Evolutionary conservation across 2,329 filamentous ascomycete genomes (phyloP).

Genomic region (Teratosphaeria gauchensis): DNA sequence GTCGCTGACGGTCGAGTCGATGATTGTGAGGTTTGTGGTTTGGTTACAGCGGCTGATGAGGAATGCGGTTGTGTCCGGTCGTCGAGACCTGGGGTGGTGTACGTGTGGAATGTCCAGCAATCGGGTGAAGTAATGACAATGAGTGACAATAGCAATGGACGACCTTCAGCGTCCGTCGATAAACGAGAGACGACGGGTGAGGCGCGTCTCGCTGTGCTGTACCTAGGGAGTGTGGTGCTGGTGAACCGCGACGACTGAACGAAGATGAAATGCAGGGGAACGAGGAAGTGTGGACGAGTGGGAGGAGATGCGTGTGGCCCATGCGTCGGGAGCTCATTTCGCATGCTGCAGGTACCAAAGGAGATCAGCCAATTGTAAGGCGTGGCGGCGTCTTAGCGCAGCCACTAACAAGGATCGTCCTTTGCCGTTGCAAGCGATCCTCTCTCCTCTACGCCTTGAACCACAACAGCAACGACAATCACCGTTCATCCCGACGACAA

Average conservation of each 20-base stretch:
- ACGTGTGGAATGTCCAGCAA: constrained; percentile 10
- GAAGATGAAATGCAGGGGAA: neutral
- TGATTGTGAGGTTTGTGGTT: constrained; percentile 1
- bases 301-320: no score
- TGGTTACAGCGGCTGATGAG: neutral
- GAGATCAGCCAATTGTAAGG: no score
- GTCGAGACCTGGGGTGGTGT: constrained; percentile 1
- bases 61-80: constrained; percentile 6
- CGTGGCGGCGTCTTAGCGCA: no score
- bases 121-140: neutral
- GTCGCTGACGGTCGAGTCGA: constrained; percentile 3
- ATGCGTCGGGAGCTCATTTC: no score
- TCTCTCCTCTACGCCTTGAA: neutral
- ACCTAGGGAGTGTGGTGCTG: neutral
- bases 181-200: neutral
- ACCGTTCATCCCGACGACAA: neutral
- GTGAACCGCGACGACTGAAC: neutral
- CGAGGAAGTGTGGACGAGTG: neutral
- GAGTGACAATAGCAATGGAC: neutral
- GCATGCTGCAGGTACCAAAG: no score
- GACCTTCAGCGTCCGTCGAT: neutral
- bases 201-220: neutral
- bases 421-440: no score
- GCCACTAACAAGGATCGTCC: no score
- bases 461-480: neutral